phyloP scores from a whole-genome alignment of 768 basidiomycete genomes.

The Candolleomyces aberdarensis region DNA sequence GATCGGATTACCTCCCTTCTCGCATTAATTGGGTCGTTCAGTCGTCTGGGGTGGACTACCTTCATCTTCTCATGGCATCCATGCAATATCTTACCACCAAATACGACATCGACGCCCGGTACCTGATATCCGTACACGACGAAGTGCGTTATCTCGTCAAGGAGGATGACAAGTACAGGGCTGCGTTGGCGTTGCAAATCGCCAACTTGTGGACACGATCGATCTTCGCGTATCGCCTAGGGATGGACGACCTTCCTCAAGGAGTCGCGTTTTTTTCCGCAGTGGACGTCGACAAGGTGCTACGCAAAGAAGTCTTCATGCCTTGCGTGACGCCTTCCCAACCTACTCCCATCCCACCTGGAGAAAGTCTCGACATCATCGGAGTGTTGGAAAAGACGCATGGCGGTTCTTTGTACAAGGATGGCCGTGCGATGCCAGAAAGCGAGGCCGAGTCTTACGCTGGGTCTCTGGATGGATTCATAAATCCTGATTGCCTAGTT shows the following conservation, averaged over 20 bases:
- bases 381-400: slow-evolving; percentile 64
- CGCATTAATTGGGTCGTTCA: slow-evolving; percentile 99
- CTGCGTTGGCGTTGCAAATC: slow-evolving; percentile 88
- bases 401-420: slow-evolving; percentile 62
- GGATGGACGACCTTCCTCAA: slow-evolving; percentile 94
- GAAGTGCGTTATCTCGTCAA: slow-evolving; percentile 91
- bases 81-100: slow-evolving; percentile 85
- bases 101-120: slow-evolving; percentile 86
- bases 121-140: slow-evolving; percentile 96
- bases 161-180: slow-evolving; percentile 88
- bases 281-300: slow-evolving; percentile 86
- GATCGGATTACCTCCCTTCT: slow-evolving; percentile 89
- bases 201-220: slow-evolving; percentile 95
- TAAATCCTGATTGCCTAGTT: slow-evolving; percentile 53
- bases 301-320: slow-evolving; percentile 97
- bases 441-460: slow-evolving; percentile 19
- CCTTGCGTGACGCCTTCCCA: slow-evolving; percentile 93
- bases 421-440: slow-evolving; percentile 53
- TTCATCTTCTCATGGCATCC: slow-evolving; percentile 92
- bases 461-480: slow-evolving; percentile 48
- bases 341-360: slow-evolving; percentile 74
- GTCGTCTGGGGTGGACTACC: slow-evolving; percentile 96
- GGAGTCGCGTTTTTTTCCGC: slow-evolving; percentile 97
- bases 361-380: slow-evolving; percentile 80
- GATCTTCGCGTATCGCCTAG: slow-evolving; percentile 87